These are phyloP conservation scores for Zanthoxylum bungeanum DNA, from an alignment of 345 rosid species.

Conservation along the genomic window DNA sequence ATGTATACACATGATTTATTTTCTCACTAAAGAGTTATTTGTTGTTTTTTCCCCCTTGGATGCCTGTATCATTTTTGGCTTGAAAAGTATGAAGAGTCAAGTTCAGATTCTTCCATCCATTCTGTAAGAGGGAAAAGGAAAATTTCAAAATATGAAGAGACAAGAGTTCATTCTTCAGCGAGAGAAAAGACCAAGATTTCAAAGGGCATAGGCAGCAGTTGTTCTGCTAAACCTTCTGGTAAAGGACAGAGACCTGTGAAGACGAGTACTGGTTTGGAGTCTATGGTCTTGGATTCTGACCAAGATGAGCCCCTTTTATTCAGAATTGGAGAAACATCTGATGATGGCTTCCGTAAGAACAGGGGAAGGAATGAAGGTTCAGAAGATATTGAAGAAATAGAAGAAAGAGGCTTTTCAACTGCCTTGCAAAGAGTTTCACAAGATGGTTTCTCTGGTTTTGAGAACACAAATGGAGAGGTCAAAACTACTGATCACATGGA, in stretches of 20 bases:
- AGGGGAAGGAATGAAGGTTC: slow-evolving; percentile 19
- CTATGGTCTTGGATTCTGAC: slow-evolving; percentile 39
- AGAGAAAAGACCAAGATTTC: slow-evolving; percentile 30
- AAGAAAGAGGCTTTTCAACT: slow-evolving; percentile 23
- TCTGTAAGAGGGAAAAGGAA: slow-evolving; percentile 28
- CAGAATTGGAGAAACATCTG: slow-evolving; percentile 39
- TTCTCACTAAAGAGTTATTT: no score
- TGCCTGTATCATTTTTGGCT: not conserved
- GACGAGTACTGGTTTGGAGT: slow-evolving; percentile 29
- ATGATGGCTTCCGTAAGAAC: slow-evolving; percentile 15
- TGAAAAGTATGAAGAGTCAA: slow-evolving; percentile 28
- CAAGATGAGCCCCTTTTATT: slow-evolving; percentile 26
- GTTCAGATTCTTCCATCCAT: slow-evolving; percentile 30
- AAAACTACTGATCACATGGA: slow-evolving; percentile 25
- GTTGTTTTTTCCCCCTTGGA: not conserved
- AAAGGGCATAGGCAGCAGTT: slow-evolving; percentile 22
- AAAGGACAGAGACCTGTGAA: slow-evolving; percentile 48
- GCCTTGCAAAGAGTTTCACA: slow-evolving; percentile 19
- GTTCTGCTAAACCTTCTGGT: slow-evolving; percentile 34
- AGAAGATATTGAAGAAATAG: slow-evolving; percentile 42
- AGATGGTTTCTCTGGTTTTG: slow-evolving; percentile 20
- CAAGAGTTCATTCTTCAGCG: slow-evolving; percentile 7
- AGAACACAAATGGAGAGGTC: slow-evolving; percentile 20
- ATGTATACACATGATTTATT: not conserved
- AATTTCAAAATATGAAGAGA: slow-evolving; percentile 22